Base-by-base conservation (phyloP, 805 yeast species). In the Cyberlindnera americana region DNA sequence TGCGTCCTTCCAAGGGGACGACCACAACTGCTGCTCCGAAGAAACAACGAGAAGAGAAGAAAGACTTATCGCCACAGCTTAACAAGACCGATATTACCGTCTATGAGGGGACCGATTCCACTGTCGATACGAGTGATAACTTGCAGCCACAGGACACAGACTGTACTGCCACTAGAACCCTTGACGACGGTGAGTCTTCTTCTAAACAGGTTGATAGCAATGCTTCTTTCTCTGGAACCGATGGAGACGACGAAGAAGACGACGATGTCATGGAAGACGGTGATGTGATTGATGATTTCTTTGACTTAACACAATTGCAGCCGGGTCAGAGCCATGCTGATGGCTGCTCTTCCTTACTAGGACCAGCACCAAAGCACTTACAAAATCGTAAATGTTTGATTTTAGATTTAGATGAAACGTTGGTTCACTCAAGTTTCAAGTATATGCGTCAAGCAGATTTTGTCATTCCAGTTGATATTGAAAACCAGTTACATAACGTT, bases 401-500 rank as follows among this genome's bases (percentile, higher is more conserved):
- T 12, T 70, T 93, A 39, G 99, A 93, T 64, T 68, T 93, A 48
- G 99, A 93, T 63, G 99, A 93, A 64, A 93, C 99, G 3, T 73
- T 93, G 43, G 99, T 93, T 23, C 99, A 93, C 62, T 86, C 96
- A 2, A 83, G 95, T 6, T 93, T 93, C 70, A 90, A 91, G 62
- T 88, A 83, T 61, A 73, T 93, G 41, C 78, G 95, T 44, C 83
- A 89, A 32, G 95, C 96, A 2, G 99, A 93, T 65, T 93, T 93
- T 65, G 95, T 95, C 33, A 87, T 93, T 35, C 98, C 99, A 13
- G 99, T 93, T 38, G 98, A 91, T 61, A 91, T 93, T 47, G 98
- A 93, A 54, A 82, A 82, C 53, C 91, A 86, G 60, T 73, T 81
- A 23, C 98, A 93, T 62, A 91, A 87, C 56, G 99, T 93, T 31